phyloP scores from a whole-genome alignment of 2,329 filamentous ascomycete genomes.

The Colletotrichum sublineola region DNA sequence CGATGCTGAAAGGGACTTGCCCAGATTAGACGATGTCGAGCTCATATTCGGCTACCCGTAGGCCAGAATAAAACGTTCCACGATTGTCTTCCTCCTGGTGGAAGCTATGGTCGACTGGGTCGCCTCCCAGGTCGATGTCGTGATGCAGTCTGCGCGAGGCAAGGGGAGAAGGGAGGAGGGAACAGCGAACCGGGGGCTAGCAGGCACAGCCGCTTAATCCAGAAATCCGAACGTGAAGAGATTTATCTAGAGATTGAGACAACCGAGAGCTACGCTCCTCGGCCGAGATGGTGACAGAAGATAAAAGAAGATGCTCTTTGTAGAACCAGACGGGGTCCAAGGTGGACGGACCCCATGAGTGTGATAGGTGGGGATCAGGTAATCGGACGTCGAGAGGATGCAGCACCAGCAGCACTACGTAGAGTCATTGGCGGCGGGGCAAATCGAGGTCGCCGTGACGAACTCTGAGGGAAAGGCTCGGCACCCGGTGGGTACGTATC shows the following conservation, averaged over 20 bases:
- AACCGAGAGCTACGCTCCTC: slow-evolving; percentile 8
- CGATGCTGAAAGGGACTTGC: slow-evolving; percentile 65
- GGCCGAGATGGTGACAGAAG: slow-evolving; percentile 1
- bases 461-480: slow-evolving; percentile 42
- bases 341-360: slow-evolving; percentile 54
- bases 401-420: slow-evolving; percentile 47
- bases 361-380: slow-evolving; percentile 52
- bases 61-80: background rate
- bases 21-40: slow-evolving; percentile 55
- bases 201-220: slow-evolving; percentile 9
- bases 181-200: background rate
- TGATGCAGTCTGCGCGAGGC: slow-evolving; percentile 27
- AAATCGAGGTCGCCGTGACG: slow-evolving; percentile 49
- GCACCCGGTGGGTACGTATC: slow-evolving; percentile 28
- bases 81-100: slow-evolving; percentile 13
- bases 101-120: slow-evolving; percentile 19
- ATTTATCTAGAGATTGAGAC: background rate
- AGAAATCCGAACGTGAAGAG: background rate
- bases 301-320: slow-evolving; percentile 28
- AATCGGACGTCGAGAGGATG: slow-evolving; percentile 52
- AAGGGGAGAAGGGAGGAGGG: background rate
- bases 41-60: slow-evolving; percentile 43
- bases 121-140: slow-evolving; percentile 18
- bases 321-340: slow-evolving; percentile 49
- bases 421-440: slow-evolving; percentile 54